These are phyloP conservation scores for Debaryomyces prosopidis DNA, from an alignment of 805 yeast genomes.

Conservation along the genomic window DNA sequence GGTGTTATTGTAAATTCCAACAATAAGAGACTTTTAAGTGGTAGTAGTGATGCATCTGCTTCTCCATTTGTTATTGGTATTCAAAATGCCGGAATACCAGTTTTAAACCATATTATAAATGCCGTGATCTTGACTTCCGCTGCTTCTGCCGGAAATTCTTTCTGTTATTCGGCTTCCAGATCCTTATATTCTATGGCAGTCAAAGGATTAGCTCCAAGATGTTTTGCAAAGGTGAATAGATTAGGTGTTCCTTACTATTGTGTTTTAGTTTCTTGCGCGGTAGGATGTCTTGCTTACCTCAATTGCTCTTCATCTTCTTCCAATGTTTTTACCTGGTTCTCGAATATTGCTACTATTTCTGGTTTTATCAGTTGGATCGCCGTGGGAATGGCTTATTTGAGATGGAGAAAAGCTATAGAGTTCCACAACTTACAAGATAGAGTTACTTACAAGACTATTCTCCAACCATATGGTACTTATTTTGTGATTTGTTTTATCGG, in stretches of 20 bases:
- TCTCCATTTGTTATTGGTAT: slow-evolving; percentile 69
- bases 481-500: slow-evolving; percentile 50
- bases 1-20: slow-evolving; percentile 37
- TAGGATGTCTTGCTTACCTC: slow-evolving; percentile 52
- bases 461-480: slow-evolving; percentile 61
- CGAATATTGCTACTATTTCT: slow-evolving; percentile 64
- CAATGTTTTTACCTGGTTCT: slow-evolving; percentile 61
- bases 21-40: slow-evolving; percentile 22
- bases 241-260: slow-evolving; percentile 44
- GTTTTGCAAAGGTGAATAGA: slow-evolving; percentile 36
- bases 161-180: slow-evolving; percentile 44
- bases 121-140: slow-evolving; percentile 64
- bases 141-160: slow-evolving; percentile 45
- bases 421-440: slow-evolving; percentile 55
- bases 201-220: slow-evolving; percentile 39
- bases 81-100: slow-evolving; percentile 58
- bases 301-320: slow-evolving; percentile 55
- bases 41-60: slow-evolving; percentile 50
- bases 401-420: slow-evolving; percentile 65
- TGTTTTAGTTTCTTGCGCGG: slow-evolving; percentile 30
- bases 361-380: slow-evolving; percentile 68
- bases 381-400: slow-evolving; percentile 51
- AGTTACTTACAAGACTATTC: slow-evolving; percentile 55
- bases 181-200: slow-evolving; percentile 40
- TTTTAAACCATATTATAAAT: slow-evolving; percentile 60